These are phyloP conservation scores for Sporothrix globosa DNA, from an alignment of 2,329 filamentous ascomycete species.

Conservation along the genomic window DNA sequence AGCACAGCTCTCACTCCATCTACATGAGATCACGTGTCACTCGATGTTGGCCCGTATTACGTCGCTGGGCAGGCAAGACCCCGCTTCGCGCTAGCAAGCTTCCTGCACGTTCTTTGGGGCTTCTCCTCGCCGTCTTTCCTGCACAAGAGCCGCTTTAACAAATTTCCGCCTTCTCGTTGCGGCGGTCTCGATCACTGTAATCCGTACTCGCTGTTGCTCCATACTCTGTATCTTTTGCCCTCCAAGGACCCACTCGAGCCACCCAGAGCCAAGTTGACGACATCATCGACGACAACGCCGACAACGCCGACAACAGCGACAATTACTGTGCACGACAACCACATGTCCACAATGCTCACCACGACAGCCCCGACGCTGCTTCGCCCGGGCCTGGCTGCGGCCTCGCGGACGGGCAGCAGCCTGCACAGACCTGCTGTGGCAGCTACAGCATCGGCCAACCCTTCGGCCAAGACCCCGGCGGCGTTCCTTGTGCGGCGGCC, in stretches of 20 bases:
- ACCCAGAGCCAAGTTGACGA: not conserved
- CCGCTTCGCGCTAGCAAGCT: slow-evolving; percentile 16
- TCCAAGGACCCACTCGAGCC: not conserved
- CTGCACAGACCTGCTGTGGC: slow-evolving; percentile 2
- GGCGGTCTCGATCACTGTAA: not conserved
- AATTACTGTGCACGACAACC: no score
- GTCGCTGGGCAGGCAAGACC: slow-evolving; percentile 11
- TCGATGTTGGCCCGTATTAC: slow-evolving; percentile 11
- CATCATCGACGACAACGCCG: not conserved
- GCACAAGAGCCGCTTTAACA: slow-evolving; percentile 20
- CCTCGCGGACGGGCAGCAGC: slow-evolving; percentile 20
- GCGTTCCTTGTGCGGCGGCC: slow-evolving; percentile 10
- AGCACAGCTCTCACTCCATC: no score
- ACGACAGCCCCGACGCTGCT: slow-evolving; percentile 32
- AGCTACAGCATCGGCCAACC: not conserved
- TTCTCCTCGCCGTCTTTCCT: not conserved
- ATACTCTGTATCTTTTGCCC: not conserved
- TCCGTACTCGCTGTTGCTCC: not conserved
- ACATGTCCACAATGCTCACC: slow-evolving; percentile 30
- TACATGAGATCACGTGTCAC: no score
- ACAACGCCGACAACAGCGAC: not conserved
- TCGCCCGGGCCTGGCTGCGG: slow-evolving; percentile 31
- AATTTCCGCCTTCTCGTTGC: slow-evolving; percentile 20
- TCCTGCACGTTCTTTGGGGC: not conserved
- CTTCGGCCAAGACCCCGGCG: not conserved